Base-by-base conservation (phyloP, 2,329 filamentous ascomycete genomes). In the Aspergillus sp. region DNA sequence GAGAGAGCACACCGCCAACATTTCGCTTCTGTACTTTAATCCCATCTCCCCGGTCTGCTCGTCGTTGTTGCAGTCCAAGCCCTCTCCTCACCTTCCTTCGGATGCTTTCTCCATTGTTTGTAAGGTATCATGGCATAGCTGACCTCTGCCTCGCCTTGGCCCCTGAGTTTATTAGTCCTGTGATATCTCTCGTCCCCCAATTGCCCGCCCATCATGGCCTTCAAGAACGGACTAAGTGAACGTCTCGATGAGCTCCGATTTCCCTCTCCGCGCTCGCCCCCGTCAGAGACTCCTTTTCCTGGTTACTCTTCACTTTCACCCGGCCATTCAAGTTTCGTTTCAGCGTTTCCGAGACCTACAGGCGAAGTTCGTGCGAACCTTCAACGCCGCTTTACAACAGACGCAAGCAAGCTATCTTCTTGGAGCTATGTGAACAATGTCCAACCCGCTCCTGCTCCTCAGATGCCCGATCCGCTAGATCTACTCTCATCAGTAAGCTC, bases 301-400 rank as follows among this genome's bases (percentile, higher is more conserved):
- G 85, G 87, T 65, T 86, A 91, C 75, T 87, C 88, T 69, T 88
- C 90, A 69, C 87, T 90, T 70, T 85, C 86, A 67, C 87, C 90
- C 62, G 76, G 77, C 73, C 89, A 89, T 75, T 83, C 84, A 70
- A 82, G 80, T 70, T 85, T 87, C 70, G 81, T 87, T 73, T 81
- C 78, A 49, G 84, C 84, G 64, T 81, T 83, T 64, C 77, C 81
- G 57, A 74, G 79, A 56, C 74, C 80, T 61, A 74, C 83, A 63
- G 83, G 86, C 74, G 91, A 96, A 71, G 84, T 84, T 64, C 87
- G 93, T 76, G 85, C 86, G 62, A 87, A 87, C 67, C 82, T 98
- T 73, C 91, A 93, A 76, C 88, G 93, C 70, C 89, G 93, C 72
- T 98, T 98, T 78, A 98, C 93, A 63, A 95, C 93, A 57, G 96